These are phyloP conservation scores for Vachellia collinsii DNA, from an alignment of 306 rosid species.

Conservation along the genomic window DNA sequence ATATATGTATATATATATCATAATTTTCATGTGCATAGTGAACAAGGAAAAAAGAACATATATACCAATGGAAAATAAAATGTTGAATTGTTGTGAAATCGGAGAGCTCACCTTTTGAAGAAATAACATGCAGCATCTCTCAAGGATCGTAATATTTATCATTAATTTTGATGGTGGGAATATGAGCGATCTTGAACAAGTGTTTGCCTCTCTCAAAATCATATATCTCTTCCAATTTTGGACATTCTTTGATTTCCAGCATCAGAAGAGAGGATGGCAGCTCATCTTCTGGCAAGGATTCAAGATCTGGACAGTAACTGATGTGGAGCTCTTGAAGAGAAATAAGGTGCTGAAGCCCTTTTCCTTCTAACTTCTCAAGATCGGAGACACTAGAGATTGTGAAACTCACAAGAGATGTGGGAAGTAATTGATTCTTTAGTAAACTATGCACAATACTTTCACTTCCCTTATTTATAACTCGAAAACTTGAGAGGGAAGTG, in stretches of 20 bases:
- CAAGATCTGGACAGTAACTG: not conserved
- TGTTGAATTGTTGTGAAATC: not conserved
- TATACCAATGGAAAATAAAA: not conserved
- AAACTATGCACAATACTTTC: not conserved
- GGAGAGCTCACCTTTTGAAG: not conserved
- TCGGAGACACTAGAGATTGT: rapidly evolving
- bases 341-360: not conserved
- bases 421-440: not conserved
- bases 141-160: not conserved
- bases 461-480: not conserved
- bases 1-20: too few species aligned
- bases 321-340: not conserved
- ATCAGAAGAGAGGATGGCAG: not conserved
- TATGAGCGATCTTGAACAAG: conserved; percentile 12
- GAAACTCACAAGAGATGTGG: not conserved
- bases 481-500: not conserved
- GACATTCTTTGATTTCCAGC: rapidly evolving
- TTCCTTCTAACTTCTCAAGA: not conserved
- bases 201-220: not conserved
- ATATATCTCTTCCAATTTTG: not conserved
- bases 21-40: not conserved
- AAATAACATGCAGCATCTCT: too few species aligned
- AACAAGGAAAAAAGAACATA: not conserved
- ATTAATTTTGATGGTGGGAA: not conserved
- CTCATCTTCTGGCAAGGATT: conserved; percentile 3